Evolutionary conservation across 1,139 yeast species (phyloP), one percentile per base, ranked within the genome.

Genomic region (Pichia norvegensis): DNA sequence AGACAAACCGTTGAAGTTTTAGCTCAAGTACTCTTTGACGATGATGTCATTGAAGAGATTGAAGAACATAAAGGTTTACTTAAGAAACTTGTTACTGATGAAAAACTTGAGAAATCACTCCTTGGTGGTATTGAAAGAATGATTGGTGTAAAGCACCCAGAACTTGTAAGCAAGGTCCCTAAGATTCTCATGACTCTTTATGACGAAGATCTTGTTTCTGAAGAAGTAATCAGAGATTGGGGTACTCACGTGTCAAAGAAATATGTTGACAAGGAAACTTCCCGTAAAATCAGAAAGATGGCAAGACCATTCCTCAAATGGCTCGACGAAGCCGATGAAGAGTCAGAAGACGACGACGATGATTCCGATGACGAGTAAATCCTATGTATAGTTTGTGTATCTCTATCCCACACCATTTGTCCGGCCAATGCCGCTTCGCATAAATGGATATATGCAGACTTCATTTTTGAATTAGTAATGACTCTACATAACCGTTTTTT

Each of bases 101-200:
- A 74, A 45, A 79, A 74, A 47, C 85, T 78, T 59, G 96, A 94
- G 69, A 85, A 79, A 69, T 86, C 95, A 14, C 78, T 92, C 58
- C 76, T 92, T 52, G 98, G 99, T 56, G 99, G 98, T 52, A 74
- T 92, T 57, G 98, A 92, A 72, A 83, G 98, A 65, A 79, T 87
- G 64, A 70, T 92, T 56, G 98, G 97, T 52, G 68, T 85, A 53
- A 85, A 82, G 61, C 79, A 85, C 59, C 85, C 85, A 37, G 83
- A 76, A n/a, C 73, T 88, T 60, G 78, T 86, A 58, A 75, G 85
- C 47, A 63, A 70, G 47, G 74, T 90, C 46, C 95, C 97, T 55
- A 86, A 85, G 67, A 80, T 92, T 52, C 74, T 92, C 62, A 79
- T 86, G 67, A 73, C 78, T 57, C 70, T 87, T 46, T 94, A 92